phyloP scores from a whole-genome alignment of 495 filamentous ascomycete genomes.

The Talaromyces nanjingensis region DNA sequence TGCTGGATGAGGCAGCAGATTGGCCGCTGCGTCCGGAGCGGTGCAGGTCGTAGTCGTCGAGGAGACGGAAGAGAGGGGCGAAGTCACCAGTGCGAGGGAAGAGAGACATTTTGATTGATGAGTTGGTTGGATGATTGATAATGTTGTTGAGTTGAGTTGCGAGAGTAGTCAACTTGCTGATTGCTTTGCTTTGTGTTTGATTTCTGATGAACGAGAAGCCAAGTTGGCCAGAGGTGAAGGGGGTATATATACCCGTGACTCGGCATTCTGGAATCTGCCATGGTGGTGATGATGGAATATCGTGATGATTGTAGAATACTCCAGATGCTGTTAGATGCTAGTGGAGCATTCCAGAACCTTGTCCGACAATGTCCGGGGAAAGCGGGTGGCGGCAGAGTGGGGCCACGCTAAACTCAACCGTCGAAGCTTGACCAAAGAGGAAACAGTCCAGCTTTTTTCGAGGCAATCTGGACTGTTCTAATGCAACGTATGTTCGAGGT shows the following conservation, averaged over 20 bases:
- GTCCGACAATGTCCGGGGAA: constrained; percentile 14
- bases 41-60: constrained; percentile 40
- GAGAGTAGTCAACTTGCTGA: background rate
- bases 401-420: background rate
- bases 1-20: constrained; percentile 9
- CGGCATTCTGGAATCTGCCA: constrained; percentile 7
- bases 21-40: constrained; percentile 20
- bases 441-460: background rate
- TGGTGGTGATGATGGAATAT: background rate
- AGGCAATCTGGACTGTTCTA: background rate
- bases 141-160: constrained; percentile 8
- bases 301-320: constrained; percentile 10
- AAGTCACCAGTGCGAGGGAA: constrained; percentile 32
- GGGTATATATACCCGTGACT: constrained; percentile 8
- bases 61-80: constrained; percentile 37
- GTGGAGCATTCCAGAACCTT: constrained; percentile 25
- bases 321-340: constrained; percentile 12
- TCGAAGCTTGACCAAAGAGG: background rate
- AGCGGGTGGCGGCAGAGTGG: constrained; percentile 17
- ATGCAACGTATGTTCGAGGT: background rate
- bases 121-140: background rate
- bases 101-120: constrained; percentile 31
- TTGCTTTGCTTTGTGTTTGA: constrained; percentile 4
- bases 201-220: constrained; percentile 11
- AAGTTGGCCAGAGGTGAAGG: background rate